A percentile compares a stretch with the other conserved stretches of the same genome.
phyloP scores from a whole-genome alignment of 2,329 filamentous ascomycete genomes.

The Dactylellina leptospora region DNA sequence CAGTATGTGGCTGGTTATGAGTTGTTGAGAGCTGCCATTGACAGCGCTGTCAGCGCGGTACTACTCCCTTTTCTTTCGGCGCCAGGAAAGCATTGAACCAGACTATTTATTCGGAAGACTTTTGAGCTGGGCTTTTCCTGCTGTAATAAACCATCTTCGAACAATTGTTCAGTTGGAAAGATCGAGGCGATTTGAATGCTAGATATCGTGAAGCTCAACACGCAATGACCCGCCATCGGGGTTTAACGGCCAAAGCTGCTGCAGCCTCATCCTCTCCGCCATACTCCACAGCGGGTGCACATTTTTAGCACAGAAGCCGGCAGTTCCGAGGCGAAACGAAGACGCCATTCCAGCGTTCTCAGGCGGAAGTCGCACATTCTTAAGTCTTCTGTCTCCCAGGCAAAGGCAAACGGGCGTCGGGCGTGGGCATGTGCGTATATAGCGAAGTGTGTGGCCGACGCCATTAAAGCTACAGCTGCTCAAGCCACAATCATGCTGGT shows the following conservation, averaged over 20 bases:
- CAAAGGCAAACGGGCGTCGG: no score
- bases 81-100: no score
- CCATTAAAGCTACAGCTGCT: background rate
- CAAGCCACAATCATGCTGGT: background rate
- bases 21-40: no score
- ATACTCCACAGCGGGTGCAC: constrained; percentile 5
- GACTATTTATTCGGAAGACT: no score
- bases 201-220: background rate
- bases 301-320: background rate
- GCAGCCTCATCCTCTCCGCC: background rate
- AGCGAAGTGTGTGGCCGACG: no score
- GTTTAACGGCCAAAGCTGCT: background rate
- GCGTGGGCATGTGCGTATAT: no score
- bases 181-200: background rate
- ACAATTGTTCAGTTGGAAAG: background rate
- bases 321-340: constrained; percentile 29
- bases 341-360: constrained; percentile 4
- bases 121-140: no score
- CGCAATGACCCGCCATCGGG: no score
- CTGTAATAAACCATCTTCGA: no score
- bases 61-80: no score
- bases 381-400: no score
- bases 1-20: background rate
- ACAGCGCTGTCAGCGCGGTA: no score
- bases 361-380: background rate